phyloP scores from a whole-genome alignment of 345 rosid genomes.

The Mallotus nudiflorus region DNA sequence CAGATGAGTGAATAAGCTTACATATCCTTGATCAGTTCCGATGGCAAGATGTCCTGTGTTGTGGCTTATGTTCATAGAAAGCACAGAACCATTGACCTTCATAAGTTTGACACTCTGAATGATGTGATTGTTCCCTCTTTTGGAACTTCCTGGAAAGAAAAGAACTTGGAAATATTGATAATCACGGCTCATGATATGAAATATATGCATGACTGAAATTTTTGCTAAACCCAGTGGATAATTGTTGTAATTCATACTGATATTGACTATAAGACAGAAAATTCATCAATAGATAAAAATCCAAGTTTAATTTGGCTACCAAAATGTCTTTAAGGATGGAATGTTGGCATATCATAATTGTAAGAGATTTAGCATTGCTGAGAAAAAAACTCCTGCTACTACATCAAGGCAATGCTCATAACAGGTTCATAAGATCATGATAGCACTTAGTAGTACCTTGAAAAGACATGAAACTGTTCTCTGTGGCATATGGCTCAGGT shows the following conservation, averaged over 20 bases:
- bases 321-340: neutral
- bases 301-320: neutral
- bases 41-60: constrained; percentile 62
- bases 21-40: constrained; percentile 90
- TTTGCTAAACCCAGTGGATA: neutral
- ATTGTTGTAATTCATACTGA: neutral
- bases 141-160: constrained; percentile 52
- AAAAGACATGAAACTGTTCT: constrained; percentile 58
- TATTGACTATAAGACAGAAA: neutral
- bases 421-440: neutral
- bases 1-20: constrained; percentile 34
- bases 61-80: constrained; percentile 50
- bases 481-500: constrained; percentile 66
- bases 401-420: neutral
- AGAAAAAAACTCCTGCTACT: neutral
- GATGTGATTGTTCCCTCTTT: constrained; percentile 66
- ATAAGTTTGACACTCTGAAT: constrained; percentile 59
- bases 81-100: constrained; percentile 68
- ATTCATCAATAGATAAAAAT: neutral
- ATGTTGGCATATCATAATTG: neutral
- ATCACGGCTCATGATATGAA: neutral
- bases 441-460: constrained; percentile 43
- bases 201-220: constrained; percentile 1
- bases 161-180: neutral
- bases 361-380: neutral